Percentiles rank a stretch among this genome's conserved stretches.
phyloP scores from a whole-genome alignment of 2,329 filamentous ascomycete species.

The Phialemonium atrogriseum region DNA sequence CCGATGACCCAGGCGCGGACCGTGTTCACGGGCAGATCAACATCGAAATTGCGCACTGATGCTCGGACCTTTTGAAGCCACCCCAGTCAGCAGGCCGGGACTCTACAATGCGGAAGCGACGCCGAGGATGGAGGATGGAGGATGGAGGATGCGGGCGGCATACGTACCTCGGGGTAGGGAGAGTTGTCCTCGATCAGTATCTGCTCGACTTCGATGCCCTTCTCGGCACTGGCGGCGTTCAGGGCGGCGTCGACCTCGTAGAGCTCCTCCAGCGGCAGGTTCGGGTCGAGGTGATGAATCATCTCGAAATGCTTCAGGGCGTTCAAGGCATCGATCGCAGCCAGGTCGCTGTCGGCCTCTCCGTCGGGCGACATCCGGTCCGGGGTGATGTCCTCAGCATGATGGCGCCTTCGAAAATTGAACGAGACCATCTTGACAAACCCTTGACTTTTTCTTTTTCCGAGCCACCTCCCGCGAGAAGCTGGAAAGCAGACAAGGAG shows the following conservation, averaged over 20 bases:
- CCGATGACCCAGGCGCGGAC: conserved; percentile 58
- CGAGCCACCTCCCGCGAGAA: conserved; percentile 5
- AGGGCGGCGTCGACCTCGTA: conserved; percentile 53
- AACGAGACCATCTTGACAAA: conserved; percentile 12
- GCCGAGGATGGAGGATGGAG: too few species aligned
- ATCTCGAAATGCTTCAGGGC: conserved; percentile 49
- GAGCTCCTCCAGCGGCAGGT: conserved; percentile 53
- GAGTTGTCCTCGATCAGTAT: conserved; percentile 56
- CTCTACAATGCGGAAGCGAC: background rate
- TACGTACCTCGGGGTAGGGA: conserved; percentile 54
- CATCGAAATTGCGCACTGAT: conserved; percentile 56
- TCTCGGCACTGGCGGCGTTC: conserved; percentile 43
- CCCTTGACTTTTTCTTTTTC: conserved; percentile 9
- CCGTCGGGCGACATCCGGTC: conserved; percentile 9
- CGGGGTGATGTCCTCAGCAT: conserved; percentile 12
- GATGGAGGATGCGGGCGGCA: background rate
- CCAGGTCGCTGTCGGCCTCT: conserved; percentile 23
- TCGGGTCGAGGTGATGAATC: conserved; percentile 56
- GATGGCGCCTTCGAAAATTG: conserved; percentile 14
- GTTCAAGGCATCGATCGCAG: conserved; percentile 32
- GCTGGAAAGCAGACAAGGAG: conserved; percentile 1
- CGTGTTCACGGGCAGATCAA: conserved; percentile 56
- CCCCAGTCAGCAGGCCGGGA: too few species aligned
- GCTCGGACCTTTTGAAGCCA: conserved; percentile 61
- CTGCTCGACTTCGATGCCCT: conserved; percentile 48